These are phyloP conservation scores for Scenedesmus sp. DNA, from an alignment of 163 green algal species.

Conservation along the genomic window DNA sequence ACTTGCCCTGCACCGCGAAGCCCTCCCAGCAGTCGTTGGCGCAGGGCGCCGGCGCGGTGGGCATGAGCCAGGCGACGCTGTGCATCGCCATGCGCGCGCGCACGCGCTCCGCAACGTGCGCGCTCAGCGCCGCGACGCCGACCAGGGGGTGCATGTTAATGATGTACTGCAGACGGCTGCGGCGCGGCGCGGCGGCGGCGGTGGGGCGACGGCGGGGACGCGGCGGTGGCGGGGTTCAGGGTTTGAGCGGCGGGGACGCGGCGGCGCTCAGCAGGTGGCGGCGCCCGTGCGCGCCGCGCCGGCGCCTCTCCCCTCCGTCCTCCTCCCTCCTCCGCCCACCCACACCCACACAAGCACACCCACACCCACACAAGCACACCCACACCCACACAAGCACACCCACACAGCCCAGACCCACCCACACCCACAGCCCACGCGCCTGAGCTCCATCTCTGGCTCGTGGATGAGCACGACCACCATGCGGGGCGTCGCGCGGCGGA, in stretches of 20 bases:
- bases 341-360: no score
- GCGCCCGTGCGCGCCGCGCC: no score
- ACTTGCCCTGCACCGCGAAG: conserved; percentile 43
- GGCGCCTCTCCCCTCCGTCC: no score
- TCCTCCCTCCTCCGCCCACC: no score
- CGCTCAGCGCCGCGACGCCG: conserved; percentile 29
- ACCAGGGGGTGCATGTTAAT: conserved; percentile 45
- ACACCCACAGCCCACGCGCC: conserved; percentile 3
- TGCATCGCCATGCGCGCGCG: conserved; percentile 7
- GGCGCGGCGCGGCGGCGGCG: no score
- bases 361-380: no score
- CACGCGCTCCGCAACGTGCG: conserved; percentile 32
- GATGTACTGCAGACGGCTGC: conserved; percentile 45
- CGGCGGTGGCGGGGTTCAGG: no score
- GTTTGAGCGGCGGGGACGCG: no score
- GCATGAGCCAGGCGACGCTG: conserved; percentile 41
- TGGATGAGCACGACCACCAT: conserved; percentile 46
- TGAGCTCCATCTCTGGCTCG: conserved; percentile 44
- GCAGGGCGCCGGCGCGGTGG: background rate
- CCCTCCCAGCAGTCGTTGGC: conserved; percentile 38
- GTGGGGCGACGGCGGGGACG: no score
- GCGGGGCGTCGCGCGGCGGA: conserved; percentile 8
- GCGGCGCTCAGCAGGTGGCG: no score
- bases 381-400: no score
- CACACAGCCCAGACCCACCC: no score